Percentiles rank a stretch among this genome's conserved stretches.
Evolutionary conservation across 1,284 basidiomycete species (phyloP).

Genomic region (Pholiota adiposa): DNA sequence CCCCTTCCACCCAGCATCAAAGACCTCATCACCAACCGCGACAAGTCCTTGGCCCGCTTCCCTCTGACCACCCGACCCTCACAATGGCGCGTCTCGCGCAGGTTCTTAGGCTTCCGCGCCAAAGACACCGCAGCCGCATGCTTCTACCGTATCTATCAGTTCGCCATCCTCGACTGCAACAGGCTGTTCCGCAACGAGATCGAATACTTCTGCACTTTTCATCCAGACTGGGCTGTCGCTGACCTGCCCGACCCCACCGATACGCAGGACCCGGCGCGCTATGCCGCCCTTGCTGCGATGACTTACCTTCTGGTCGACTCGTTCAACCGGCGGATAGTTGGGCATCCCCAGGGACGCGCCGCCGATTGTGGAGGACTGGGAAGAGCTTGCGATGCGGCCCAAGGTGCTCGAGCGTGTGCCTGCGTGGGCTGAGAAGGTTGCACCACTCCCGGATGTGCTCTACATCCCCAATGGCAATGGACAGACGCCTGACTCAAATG

Average conservation of each 20-base stretch:
- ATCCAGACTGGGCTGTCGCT: not conserved
- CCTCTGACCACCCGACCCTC: not conserved
- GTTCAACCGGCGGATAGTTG: conserved; percentile 35
- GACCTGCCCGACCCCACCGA: conserved; percentile 25
- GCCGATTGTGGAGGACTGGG: conserved; percentile 33
- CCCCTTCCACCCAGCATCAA: not conserved
- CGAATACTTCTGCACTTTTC: not conserved
- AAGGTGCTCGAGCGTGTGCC: conserved; percentile 34
- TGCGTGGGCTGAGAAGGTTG: conserved; percentile 30
- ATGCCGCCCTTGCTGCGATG: conserved; percentile 33
- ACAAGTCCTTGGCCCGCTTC: not conserved
- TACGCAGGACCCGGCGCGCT: conserved; percentile 30
- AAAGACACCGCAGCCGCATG: not conserved
- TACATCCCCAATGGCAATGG: conserved; percentile 7
- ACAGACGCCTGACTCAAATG: not conserved
- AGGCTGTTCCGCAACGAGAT: not conserved
- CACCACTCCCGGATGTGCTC: conserved; percentile 10
- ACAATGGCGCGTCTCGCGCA: not conserved
- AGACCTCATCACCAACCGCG: not conserved
- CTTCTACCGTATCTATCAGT: conserved; percentile 1
- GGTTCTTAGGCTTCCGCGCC: not conserved
- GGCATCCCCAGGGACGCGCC: conserved; percentile 37
- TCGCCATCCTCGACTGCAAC: not conserved
- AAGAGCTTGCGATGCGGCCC: conserved; percentile 33
- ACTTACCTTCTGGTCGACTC: conserved; percentile 33